Evolutionary conservation across 176 grass and related monocot genomes (phyloP), one percentile per base, ranked within the genome.

Genomic region (Triticum dicoccoides): DNA sequence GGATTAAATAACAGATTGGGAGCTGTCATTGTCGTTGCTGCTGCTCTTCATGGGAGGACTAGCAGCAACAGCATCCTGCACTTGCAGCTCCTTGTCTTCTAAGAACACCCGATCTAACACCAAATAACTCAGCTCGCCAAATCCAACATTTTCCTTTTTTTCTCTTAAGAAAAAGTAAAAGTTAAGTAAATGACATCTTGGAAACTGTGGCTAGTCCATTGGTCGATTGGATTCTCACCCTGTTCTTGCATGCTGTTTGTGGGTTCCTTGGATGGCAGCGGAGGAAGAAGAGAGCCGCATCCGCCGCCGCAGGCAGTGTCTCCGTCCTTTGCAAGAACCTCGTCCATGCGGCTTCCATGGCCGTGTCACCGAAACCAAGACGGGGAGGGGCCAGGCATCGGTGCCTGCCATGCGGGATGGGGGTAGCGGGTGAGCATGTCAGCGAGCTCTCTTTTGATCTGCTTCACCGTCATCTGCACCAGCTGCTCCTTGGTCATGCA

Each of bases 231-330:
- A 45, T 47, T 62, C 62, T 39, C 47, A 88, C 89, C 86, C 13
- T 78, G 80, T 76, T 88, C 70, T 35, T 78, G 82, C 71, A 81
- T 88, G 77, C 30, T 27, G 86, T 91, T 88, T 1, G 62, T 11
- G 49, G 86, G 15, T 25, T 91, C 82, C 70, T 77, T 63, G 29
- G 63, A 77, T 15, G 89, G 30, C 63, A 82, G 52, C 9, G 61
- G 70, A 63, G 88, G n/a, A 62, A 82, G 80, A 74, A 83, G 45
- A 41, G 80, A 56, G 3, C n/a, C 12, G n/a, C 24, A 37, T 44
- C 21, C 66, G 32, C 15, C 11, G 21, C 24, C 47, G 45, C 56
- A 75, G 35, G 4, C 41, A 44, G 41, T 3, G 10, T 80, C 41
- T 44, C 41, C 9, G 23, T 38, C 83, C 70, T 86, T 82, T 21